Conservation (phyloP, 2,329 filamentous ascomycete species). For the Hypoxylon sp. region DNA sequence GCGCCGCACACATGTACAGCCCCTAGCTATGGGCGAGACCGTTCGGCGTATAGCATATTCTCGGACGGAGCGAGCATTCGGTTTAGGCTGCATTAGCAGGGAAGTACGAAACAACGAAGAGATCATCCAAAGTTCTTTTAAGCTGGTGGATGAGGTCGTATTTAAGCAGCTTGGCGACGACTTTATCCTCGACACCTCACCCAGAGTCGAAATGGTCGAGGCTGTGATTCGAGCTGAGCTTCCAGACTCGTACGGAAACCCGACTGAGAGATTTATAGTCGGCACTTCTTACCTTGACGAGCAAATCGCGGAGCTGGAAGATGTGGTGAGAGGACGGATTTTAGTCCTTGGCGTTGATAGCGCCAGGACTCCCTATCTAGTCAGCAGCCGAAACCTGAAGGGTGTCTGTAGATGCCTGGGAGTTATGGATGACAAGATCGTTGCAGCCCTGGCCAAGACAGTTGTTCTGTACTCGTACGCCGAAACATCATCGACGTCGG, state of each 20-base stretch:
- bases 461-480: slow-evolving; percentile 67
- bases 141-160: slow-evolving; percentile 87
- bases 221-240: slow-evolving; percentile 81
- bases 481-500: slow-evolving; percentile 63
- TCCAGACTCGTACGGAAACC: slow-evolving; percentile 61
- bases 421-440: slow-evolving; percentile 77
- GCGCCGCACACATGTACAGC: slow-evolving; percentile 85
- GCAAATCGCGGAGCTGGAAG: slow-evolving; percentile 50
- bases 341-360: slow-evolving; percentile 83
- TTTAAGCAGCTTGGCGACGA: slow-evolving; percentile 79
- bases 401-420: slow-evolving; percentile 83
- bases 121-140: slow-evolving; percentile 79
- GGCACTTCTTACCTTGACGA: slow-evolving; percentile 81
- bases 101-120: slow-evolving; percentile 76
- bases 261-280: slow-evolving; percentile 83
- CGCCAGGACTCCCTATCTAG: slow-evolving; percentile 74
- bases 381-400: slow-evolving; percentile 74
- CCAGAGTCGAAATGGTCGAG: slow-evolving; percentile 77
- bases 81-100: slow-evolving; percentile 83
- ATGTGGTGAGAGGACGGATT: slow-evolving; percentile 75
- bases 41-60: slow-evolving; percentile 90
- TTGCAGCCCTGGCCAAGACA: slow-evolving; percentile 90
- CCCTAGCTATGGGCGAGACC: slow-evolving; percentile 80
- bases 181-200: slow-evolving; percentile 63
- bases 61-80: slow-evolving; percentile 79